Evolutionary conservation across 2,329 filamentous ascomycete genomes (phyloP), one percentile per base, ranked within the genome.

Genomic region (Monascus ruber): DNA sequence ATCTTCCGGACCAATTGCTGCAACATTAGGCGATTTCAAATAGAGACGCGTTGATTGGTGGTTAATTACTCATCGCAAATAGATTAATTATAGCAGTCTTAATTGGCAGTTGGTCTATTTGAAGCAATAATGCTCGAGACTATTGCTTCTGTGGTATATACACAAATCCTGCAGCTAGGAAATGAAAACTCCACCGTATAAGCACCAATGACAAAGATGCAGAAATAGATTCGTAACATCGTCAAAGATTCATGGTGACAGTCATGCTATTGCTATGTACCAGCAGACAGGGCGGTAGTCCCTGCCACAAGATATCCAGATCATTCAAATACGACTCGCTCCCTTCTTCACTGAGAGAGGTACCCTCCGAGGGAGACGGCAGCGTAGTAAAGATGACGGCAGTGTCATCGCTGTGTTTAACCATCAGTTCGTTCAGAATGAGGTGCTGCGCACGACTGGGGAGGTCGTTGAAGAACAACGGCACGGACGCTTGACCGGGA

Each of bases 231-330:
- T 32, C 17, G n/a, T 6, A 17, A 32, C 42, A 29, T 44, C 47
- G 33, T 58, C 49, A 66, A 27, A 66, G 44, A 42, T 66, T 66
- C 56, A 66, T 64, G 39, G 63, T 93, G 35, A 93, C 85, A 10
- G 85, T 93, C 82, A 93, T 87, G 53, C 80, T 86, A 61, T 93
- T 93, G 60, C 83, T 87, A 62, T 93, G 74, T 31, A 94, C 83
- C 58, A 94, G 66, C 51, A 93, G 59, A 34, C 79, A 77, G 1
- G 86, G 85, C 26, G 85, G 85, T 44, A 89, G 64, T 7, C 76
- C 81, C 51, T 81, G 76, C 58, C 83, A 89, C 42, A 94, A 63
- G 2, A 91, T 75, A 59, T 91, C 83, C 43, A 89, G 68, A 59
- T 87, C 82, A 36, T 76, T 80, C 35, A 94, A 67, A 59, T 91